Evolutionary conservation across 257 asterid species (phyloP), one percentile per base, ranked within the genome.

Genomic region (Echites panduratus): DNA sequence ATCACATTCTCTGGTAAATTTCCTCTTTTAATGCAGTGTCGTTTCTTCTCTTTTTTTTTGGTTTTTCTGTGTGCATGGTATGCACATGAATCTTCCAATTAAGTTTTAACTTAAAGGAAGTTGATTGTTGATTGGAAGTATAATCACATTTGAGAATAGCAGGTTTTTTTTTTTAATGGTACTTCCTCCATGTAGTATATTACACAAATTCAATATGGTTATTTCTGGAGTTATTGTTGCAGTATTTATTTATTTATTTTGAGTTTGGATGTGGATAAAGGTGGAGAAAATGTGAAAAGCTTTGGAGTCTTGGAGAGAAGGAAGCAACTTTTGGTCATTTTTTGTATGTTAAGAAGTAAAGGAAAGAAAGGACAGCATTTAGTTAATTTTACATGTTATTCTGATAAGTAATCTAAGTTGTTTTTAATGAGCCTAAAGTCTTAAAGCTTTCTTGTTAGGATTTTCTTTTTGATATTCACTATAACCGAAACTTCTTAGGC

Each of bases 1-100:
- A 57, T 79, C 82, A n/a, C 73, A 74, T 74, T 76, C 68, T 35
- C 26, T 26, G 76, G 88, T 84, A 79, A 64, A 76, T 40, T 32
- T 76, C 19, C 26, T 69, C 61, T 58, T 74, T 78, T 41, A 44
- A 5, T 57, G 32, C 19, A 12, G 11, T 27, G 19, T 24, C 7
- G 5, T 5, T 20, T 26, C 3, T 61, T 9, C 7, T 19, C 48
- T 14, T 64, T 71, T 50, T 19, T 41, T 41, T 7, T 5, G 45
- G 6, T 38, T 4, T 35, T 7, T 6, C 22, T 13, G 1, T 72
- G 0, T 43, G 17, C 22, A 71, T 61, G 32, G 20, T 9, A 49
- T 12, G n/a, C 66, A 7, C 66, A 7, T 53, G 26, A 38, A 64
- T 64, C 68, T 32, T 29, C 2, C 49, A 22, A 62, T 27, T 43